phyloP scores from a whole-genome alignment of 148 eudicot species.

The Amaranthus palmeri region DNA sequence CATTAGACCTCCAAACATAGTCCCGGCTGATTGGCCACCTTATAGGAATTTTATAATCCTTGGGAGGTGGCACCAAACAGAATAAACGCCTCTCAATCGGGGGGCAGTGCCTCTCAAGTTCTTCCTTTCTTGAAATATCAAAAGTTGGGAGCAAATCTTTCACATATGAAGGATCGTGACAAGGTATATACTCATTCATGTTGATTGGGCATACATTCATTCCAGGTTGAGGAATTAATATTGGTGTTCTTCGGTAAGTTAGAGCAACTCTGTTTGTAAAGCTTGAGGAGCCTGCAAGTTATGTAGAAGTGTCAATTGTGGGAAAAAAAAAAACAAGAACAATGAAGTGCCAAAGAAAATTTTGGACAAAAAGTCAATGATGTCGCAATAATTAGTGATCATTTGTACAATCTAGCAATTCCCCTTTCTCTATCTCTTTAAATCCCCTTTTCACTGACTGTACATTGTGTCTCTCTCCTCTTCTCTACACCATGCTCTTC shows the following conservation, averaged over 20 bases:
- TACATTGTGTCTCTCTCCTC: not conserved
- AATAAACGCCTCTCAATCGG: slow-evolving; percentile 75
- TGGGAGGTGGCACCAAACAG: slow-evolving; percentile 90
- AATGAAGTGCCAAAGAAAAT: not conserved
- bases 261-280: slow-evolving; percentile 62
- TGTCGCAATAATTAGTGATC: not conserved
- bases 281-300: slow-evolving; percentile 42
- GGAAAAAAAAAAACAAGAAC: not conserved
- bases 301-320: slow-evolving; percentile 5
- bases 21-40: slow-evolving; percentile 94
- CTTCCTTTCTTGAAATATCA: slow-evolving; percentile 72
- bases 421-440: too few relatives aligned
- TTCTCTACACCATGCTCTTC: too few relatives aligned
- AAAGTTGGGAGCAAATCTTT: slow-evolving; percentile 62
- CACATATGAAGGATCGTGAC: slow-evolving; percentile 75
- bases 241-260: slow-evolving; percentile 52
- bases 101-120: slow-evolving; percentile 89
- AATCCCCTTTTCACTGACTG: too few relatives aligned
- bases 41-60: slow-evolving; percentile 86
- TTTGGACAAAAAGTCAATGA: not conserved
- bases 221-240: slow-evolving; percentile 60
- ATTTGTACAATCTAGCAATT: not conserved
- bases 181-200: slow-evolving; percentile 81
- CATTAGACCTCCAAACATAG: slow-evolving; percentile 90
- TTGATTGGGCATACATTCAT: slow-evolving; percentile 73